Evolutionary conservation across 768 basidiomycete species (phyloP), one percentile per base, ranked within the genome.

Genomic region (Coprinellus micaceus): DNA sequence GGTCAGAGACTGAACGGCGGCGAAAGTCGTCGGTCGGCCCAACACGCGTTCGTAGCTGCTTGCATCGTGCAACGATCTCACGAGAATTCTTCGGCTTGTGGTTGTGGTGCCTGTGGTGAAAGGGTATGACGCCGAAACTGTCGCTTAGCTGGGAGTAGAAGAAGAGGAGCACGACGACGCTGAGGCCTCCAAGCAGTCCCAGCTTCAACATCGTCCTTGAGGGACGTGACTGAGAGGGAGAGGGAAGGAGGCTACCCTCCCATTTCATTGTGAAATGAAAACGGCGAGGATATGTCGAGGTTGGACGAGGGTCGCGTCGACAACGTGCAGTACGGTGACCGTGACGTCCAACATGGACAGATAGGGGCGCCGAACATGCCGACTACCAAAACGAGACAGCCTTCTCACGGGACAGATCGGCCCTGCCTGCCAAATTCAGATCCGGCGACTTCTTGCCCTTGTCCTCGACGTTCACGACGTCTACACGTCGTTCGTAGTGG

Each of bases 1-100:
- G 77, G 66, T 91, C 89, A 9, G 87, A 90, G 45, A 71, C 66
- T 4, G 69, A 67, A 5, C 88, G 80, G 13, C 65, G 50, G 57
- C 76, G 63, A 56, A 86, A 88, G 24, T 57, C 56, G 19, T 24
- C 25, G 19, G 36, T 2, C 19, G 44, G 15, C 10, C 44, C 56
- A 24, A 22, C 44, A 9, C 25, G 44, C 9, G 33, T 15, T 25
- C 29, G 19, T 19, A 57, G 43, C 49, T 45, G 36, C 17, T 44
- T 39, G 25, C 56, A 57, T 1, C 51, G 49, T 45, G 40, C 50
- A 9, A 36, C 28, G 1, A 57, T 52, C 30, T 57, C 43, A 21
- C 45, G 36, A 1, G 55, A 47, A 51, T 56, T 50, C 22, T 36
- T 40, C 25, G 51, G 56, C 28, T 47, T 57, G 50, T 57, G 51